phyloP scores from a whole-genome alignment of 257 asterid genomes.

The Cynanchum wilfordii region DNA sequence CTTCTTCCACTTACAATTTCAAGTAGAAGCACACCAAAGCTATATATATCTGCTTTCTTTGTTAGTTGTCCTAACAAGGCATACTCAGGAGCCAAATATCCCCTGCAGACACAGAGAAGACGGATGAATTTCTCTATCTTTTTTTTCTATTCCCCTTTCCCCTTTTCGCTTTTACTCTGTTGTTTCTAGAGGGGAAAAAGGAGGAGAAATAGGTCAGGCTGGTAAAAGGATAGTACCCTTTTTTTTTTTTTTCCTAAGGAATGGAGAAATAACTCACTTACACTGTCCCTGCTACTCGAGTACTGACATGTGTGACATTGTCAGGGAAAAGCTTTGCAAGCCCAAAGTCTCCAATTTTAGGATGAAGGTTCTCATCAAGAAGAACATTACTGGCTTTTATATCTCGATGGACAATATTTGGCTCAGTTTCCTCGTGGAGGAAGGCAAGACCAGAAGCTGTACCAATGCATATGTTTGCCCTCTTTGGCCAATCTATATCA shows the following conservation, averaged over 20 bases:
- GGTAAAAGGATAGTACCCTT: neutral
- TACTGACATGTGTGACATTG: constrained; percentile 81
- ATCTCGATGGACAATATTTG: constrained; percentile 76
- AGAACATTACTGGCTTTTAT: constrained; percentile 89
- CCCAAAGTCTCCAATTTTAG: constrained; percentile 83
- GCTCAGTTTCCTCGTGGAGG: constrained; percentile 80
- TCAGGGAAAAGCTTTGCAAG: constrained; percentile 88
- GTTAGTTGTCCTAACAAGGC: constrained; percentile 12
- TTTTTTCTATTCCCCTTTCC: neutral
- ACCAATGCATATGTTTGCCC: constrained; percentile 67
- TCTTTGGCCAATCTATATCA: constrained; percentile 57
- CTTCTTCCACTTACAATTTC: constrained; percentile 13
- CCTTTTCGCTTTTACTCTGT: neutral
- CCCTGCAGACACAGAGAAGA: constrained; percentile 1
- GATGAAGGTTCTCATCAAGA: constrained; percentile 52
- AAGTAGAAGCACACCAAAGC: constrained; percentile 3
- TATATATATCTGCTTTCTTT: constrained; percentile 9
- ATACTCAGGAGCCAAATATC: constrained; percentile 12
- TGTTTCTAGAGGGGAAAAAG: neutral
- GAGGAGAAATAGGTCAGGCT: neutral
- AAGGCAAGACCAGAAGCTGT: constrained; percentile 77
- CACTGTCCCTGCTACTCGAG: constrained; percentile 93
- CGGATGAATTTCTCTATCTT: neutral
- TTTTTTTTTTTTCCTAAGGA: neutral
- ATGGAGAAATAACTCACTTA: constrained; percentile 30